These are phyloP conservation scores for Tolypocladium guangdongense DNA, from an alignment of 2,329 filamentous ascomycete genomes.

Conservation along the genomic window DNA sequence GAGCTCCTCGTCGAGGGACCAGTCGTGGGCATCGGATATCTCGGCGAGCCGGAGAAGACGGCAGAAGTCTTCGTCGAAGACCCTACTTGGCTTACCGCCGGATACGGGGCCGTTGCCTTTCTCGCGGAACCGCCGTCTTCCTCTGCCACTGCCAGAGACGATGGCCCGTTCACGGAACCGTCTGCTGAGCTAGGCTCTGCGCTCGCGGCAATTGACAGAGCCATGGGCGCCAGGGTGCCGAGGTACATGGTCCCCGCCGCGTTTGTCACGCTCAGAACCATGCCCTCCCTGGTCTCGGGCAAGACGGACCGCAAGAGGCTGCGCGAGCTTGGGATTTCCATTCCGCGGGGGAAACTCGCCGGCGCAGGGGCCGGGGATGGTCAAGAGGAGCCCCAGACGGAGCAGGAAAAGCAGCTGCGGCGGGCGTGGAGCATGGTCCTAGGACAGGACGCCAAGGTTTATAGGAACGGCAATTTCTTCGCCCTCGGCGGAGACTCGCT, in stretches of 20 bases:
- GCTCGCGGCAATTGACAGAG: slow-evolving; percentile 18
- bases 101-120: slow-evolving; percentile 30
- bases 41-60: slow-evolving; percentile 47
- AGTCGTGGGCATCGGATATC: slow-evolving; percentile 51
- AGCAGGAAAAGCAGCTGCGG: slow-evolving; percentile 25
- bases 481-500: slow-evolving; percentile 39
- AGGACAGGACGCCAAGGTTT: slow-evolving; percentile 20
- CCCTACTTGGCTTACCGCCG: slow-evolving; percentile 38
- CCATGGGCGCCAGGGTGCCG: slow-evolving; percentile 23
- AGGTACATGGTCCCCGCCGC: slow-evolving; percentile 38
- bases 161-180: slow-evolving; percentile 15
- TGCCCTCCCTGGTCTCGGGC: slow-evolving; percentile 36
- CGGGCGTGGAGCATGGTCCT: slow-evolving; percentile 27
- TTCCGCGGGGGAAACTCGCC: slow-evolving; percentile 29
- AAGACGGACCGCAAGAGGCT: slow-evolving; percentile 39
- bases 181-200: slow-evolving; percentile 20
- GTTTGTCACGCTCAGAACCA: slow-evolving; percentile 32
- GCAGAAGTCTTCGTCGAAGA: slow-evolving; percentile 45
- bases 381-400: slow-evolving; percentile 24
- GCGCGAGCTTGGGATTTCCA: slow-evolving; percentile 30
- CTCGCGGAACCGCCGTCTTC: slow-evolving; percentile 17
- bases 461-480: slow-evolving; percentile 33
- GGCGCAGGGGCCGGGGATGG: slow-evolving; percentile 11
- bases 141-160: slow-evolving; percentile 3
- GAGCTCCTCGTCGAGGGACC: slow-evolving; percentile 47